Base-by-base conservation (phyloP, 208 protist genomes). In the Angomonas deanei region DNA sequence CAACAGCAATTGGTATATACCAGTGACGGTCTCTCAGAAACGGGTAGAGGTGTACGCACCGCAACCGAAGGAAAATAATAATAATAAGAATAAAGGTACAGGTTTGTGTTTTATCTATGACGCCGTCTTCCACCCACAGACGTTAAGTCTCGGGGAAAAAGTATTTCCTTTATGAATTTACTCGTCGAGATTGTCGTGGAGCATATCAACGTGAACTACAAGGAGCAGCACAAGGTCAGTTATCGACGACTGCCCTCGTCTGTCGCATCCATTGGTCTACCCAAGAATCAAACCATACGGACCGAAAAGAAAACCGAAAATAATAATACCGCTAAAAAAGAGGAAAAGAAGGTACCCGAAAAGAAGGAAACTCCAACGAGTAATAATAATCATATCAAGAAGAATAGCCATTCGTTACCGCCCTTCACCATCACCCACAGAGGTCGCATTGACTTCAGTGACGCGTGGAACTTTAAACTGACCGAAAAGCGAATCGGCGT, bases 161-260 rank as follows among this genome's bases (percentile, higher is more conserved):
- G 87, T 64, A 59, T 77, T 28, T 68, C 72, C 13, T 97, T 97
- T 68, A 71, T 93, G 66, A 91, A 80, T 72, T 97, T 97, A 66
- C 71, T 97, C 33, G 81, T 91, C 2, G 88, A 97, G 71, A 97
- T 97, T 71, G 88, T 87, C 0, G 91, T 97, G 26, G 91, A 97
- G 76, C 88, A 97, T 69, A 84, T 97, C 47, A 97, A 97, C 65
- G 73, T 39, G 38, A 86, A 86, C 49, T 94, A 95, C 64, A 64
- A 72, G 28, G 84, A 97, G 68, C 59, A 64, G 23, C 76, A 93
- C 74, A 82, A 82, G 15, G 92, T 92, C 63, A 60, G 70, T 52
- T 93, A 91, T 63, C 59, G 74, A 24, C 81, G 89, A 4, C 71
- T 93, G 53, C 57, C 84, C 1, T 76, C 75, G 53, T 31, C 54